Percentiles rank a stretch among this genome's conserved stretches.
These are phyloP conservation scores for Lachancea quebecensis DNA, from an alignment of 805 yeast species.

Conservation along the genomic window DNA sequence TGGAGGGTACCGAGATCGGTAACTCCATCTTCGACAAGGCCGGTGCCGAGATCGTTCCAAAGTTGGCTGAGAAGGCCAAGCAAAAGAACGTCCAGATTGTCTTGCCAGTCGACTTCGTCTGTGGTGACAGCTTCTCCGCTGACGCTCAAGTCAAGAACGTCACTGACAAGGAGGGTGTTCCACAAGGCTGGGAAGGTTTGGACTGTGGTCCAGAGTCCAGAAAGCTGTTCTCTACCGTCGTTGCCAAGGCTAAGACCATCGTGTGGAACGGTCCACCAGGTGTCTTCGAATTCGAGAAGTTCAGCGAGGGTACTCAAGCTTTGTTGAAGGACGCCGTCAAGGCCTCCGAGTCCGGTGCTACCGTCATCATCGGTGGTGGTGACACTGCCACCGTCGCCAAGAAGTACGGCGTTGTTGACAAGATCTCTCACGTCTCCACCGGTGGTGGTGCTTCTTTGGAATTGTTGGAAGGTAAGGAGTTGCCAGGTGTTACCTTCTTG, in stretches of 20 bases:
- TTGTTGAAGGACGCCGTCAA: constrained; percentile 82
- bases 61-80: constrained; percentile 93
- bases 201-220: constrained; percentile 91
- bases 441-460: constrained; percentile 99
- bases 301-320: constrained; percentile 86
- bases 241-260: constrained; percentile 91
- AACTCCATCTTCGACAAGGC: constrained; percentile 86
- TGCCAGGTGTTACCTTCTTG: constrained; percentile 95
- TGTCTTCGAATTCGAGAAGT: constrained; percentile 94
- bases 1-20: constrained; percentile 82
- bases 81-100: constrained; percentile 88
- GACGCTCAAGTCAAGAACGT: constrained; percentile 85
- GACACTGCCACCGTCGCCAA: constrained; percentile 99
- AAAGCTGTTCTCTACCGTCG: constrained; percentile 71
- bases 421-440: constrained; percentile 96
- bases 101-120: constrained; percentile 91
- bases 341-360: constrained; percentile 80
- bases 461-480: constrained; percentile 95
- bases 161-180: constrained; percentile 84
- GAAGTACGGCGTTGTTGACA: constrained; percentile 94
- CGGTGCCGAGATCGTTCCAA: constrained; percentile 92
- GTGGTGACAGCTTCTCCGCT: constrained; percentile 89
- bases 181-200: constrained; percentile 92
- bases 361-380: constrained; percentile 97
- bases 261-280: constrained; percentile 99